Base-by-base conservation (phyloP, 2,329 filamentous ascomycete genomes). In the Pezicula radicicola region DNA sequence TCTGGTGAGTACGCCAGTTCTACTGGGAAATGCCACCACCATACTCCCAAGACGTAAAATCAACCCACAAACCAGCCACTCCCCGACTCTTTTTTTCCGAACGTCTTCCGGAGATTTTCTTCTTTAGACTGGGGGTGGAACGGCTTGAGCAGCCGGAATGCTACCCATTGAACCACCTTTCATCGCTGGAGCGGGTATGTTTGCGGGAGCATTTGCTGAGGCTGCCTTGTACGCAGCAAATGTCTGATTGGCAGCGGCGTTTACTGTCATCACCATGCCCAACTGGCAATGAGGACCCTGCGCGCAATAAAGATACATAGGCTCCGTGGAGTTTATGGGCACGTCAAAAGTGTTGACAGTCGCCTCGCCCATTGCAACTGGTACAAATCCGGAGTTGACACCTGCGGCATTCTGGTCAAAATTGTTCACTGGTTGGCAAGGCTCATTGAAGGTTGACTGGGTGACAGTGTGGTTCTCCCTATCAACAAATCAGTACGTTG, bases 401-500 rank as follows among this genome's bases (percentile, higher is more conserved):
- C 46, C 48, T 10, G 45, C 46, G 3, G 50, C 46, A 6, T 12
- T 37, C 25, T 55, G 25, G 25, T 55, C 43, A 5, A 46, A 49
- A 15, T 16, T 25, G 21, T 18, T 25, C 12, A 61, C 51, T 8
- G 64, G 65, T 18, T 48, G 12, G 49, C 65, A 67, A 3, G 68
- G 68, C 28, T 54, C 55, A 10, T 59, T 58, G 45, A 68, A 70
- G 10, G 60, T 63, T 35, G 63, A 66, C 57, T 72, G 65, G 7
- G 68, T 72, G 42, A 81, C 65, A 25, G 73, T 72, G 70, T 80
- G 78, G 70, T 80, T 81, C 52, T 59, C 65, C 21, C 21, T 21
- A 5, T 21, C 5, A 21, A 21, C 21, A 21, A 21, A 21, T 21
- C 5, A 21, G 21, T 21, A 21, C 21, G 5, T 3, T 21, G 21